phyloP scores from a whole-genome alignment of 306 rosid species.

The Sophora flavescens region DNA sequence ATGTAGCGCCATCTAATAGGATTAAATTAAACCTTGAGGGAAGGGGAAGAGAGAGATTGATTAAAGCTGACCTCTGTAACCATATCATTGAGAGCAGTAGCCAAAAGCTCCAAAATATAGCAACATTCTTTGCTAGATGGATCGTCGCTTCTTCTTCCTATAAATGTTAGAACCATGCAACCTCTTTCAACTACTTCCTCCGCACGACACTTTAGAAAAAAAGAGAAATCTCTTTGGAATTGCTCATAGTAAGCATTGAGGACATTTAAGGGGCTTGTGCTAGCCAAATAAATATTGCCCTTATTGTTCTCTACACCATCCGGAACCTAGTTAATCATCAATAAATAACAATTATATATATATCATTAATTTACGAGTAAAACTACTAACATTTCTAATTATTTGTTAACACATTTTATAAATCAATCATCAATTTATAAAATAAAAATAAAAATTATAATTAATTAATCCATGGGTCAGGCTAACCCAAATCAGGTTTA shows the following conservation, averaged over 20 bases:
- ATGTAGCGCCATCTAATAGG: too few species aligned
- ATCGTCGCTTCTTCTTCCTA: constrained; percentile 60
- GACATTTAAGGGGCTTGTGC: constrained; percentile 54
- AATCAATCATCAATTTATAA: too few species aligned
- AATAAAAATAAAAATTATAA: too few species aligned
- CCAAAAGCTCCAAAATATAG: constrained; percentile 51
- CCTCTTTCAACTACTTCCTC: constrained; percentile 60
- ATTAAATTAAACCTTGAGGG: too few species aligned
- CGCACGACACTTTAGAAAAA: constrained; percentile 57
- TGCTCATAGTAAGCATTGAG: constrained; percentile 52
- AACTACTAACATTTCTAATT: too few species aligned
- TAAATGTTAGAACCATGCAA: constrained; percentile 57
- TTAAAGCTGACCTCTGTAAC: too few species aligned
- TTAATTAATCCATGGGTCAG: too few species aligned
- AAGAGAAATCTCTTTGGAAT: constrained; percentile 54
- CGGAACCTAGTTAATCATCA: constrained; percentile 54
- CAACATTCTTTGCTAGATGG: constrained; percentile 54
- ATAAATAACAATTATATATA: not conserved
- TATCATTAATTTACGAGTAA: too few species aligned
- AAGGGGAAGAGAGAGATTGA: too few species aligned
- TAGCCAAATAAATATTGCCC: constrained; percentile 53
- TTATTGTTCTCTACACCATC: constrained; percentile 53
- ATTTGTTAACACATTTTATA: too few species aligned
- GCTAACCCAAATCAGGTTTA: too few species aligned
- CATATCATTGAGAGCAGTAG: too few species aligned